Evolutionary conservation across 345 rosid species (phyloP).

Genomic region (Carallia pectinifolia): DNA sequence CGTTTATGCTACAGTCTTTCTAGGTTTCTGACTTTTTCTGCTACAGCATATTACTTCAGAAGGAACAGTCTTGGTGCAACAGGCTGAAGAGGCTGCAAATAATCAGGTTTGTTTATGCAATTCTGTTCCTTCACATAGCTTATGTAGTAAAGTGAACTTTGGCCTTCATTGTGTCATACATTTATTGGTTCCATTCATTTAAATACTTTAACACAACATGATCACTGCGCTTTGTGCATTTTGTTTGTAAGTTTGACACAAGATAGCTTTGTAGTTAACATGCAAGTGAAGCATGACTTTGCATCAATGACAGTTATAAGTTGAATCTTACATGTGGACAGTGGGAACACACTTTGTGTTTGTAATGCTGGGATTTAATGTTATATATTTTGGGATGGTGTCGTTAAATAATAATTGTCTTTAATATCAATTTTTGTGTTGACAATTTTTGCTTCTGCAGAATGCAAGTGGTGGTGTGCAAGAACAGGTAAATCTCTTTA

Average conservation of each 20-base stretch:
- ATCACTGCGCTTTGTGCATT: no score
- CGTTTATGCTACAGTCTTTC: slow-evolving; percentile 21
- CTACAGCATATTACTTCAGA: slow-evolving; percentile 85
- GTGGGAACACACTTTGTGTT: no score
- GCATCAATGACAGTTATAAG: no score
- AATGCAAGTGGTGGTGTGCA: slow-evolving; percentile 58
- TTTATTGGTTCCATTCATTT: not conserved
- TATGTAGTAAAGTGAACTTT: not conserved
- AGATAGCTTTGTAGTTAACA: no score
- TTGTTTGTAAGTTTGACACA: no score
- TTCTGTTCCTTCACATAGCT: not conserved
- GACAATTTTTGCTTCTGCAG: slow-evolving; percentile 36
- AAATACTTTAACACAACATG: no score
- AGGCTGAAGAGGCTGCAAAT: slow-evolving; percentile 87
- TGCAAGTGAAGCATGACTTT: no score
- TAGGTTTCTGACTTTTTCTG: slow-evolving; percentile 6
- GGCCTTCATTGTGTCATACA: not conserved
- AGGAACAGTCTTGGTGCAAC: slow-evolving; percentile 83
- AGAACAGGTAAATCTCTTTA: slow-evolving; percentile 63
- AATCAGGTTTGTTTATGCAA: slow-evolving; percentile 47
- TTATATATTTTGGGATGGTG: no score
- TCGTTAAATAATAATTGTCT: no score
- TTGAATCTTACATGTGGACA: no score
- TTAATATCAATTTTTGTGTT: not conserved
- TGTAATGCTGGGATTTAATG: no score